Evolutionary conservation across 163 green algal species (phyloP).

Genomic region (Scenedesmus sp.): DNA sequence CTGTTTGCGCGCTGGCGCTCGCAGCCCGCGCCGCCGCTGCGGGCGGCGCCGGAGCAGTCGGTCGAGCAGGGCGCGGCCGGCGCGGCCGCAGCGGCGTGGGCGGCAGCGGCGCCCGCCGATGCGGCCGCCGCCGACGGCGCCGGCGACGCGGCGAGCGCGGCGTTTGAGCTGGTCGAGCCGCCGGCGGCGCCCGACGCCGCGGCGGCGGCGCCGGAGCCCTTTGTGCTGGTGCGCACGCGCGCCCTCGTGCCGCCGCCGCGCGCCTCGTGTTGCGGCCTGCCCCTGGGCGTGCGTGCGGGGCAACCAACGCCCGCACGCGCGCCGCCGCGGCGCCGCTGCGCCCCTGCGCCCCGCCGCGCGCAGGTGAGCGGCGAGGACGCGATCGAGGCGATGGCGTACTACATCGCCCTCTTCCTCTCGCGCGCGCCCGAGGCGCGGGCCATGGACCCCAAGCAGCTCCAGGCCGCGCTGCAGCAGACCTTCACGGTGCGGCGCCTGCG

Average conservation of each 20-base stretch:
- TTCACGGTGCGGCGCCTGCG: conserved; percentile 44
- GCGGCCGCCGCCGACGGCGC: too few relatives aligned
- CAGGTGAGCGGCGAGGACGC: conserved; percentile 50
- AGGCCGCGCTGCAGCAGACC: conserved; percentile 45
- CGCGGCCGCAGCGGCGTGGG: too few relatives aligned
- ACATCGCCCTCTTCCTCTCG: conserved; percentile 58
- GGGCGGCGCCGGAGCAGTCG: too few relatives aligned
- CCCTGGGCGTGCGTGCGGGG: neutral
- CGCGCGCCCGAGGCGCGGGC: conserved; percentile 50
- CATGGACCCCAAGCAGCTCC: conserved; percentile 58
- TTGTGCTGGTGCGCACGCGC: conserved; percentile 9
- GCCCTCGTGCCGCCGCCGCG: too few relatives aligned
- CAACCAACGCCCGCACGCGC: neutral
- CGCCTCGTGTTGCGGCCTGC: neutral
- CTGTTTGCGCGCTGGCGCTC: too few relatives aligned
- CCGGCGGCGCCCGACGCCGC: conserved; percentile 5
- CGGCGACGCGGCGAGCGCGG: too few relatives aligned
- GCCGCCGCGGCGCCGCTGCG: too few relatives aligned
- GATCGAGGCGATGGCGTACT: conserved; percentile 60
- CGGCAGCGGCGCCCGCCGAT: too few relatives aligned
- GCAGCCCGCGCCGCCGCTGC: too few relatives aligned
- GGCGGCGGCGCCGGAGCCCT: conserved; percentile 9
- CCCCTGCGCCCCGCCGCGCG: neutral
- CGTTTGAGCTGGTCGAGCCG: conserved; percentile 32
- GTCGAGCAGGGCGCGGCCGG: too few relatives aligned